These are phyloP conservation scores for Fusarium metavorans DNA, from an alignment of 2,329 filamentous ascomycete species.

Conservation along the genomic window DNA sequence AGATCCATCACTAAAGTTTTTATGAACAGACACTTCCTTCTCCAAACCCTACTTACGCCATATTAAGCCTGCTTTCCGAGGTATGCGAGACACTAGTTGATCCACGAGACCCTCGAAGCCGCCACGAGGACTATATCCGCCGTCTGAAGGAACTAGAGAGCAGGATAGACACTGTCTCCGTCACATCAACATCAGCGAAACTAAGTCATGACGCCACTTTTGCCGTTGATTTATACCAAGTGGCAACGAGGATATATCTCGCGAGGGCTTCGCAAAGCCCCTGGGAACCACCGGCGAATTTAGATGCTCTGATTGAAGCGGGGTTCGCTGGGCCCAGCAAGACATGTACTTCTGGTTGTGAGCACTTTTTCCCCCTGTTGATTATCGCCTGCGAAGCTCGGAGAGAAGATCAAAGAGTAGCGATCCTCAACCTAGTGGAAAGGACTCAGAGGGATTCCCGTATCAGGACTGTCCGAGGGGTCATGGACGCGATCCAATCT, in stretches of 20 bases:
- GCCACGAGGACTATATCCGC: conserved; percentile 8
- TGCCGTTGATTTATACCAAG: conserved; percentile 21
- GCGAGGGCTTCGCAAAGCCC: conserved; percentile 39
- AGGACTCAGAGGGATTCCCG: conserved; percentile 35
- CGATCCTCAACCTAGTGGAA: conserved; percentile 47
- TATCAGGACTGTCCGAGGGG: conserved; percentile 38
- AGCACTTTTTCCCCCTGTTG: conserved; percentile 51
- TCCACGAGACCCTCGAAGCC: conserved; percentile 21
- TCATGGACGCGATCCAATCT: conserved; percentile 42
- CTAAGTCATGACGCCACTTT: background rate
- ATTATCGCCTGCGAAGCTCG: conserved; percentile 51
- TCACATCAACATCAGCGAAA: background rate
- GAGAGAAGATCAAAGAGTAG: conserved; percentile 47
- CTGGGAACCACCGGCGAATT: conserved; percentile 26
- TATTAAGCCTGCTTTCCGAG: conserved; percentile 33
- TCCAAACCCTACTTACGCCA: conserved; percentile 18
- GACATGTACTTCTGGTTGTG: conserved; percentile 29
- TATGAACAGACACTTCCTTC: conserved; percentile 7
- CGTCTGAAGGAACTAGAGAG: conserved; percentile 21
- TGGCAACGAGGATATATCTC: conserved; percentile 34
- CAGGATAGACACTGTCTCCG: background rate
- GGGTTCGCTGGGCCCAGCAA: conserved; percentile 31
- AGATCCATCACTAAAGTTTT: background rate
- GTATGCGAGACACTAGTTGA: conserved; percentile 21
- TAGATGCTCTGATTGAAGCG: conserved; percentile 36